These are phyloP conservation scores for Lineolata rhizophorae DNA, from an alignment of 495 filamentous ascomycete species.

Conservation along the genomic window DNA sequence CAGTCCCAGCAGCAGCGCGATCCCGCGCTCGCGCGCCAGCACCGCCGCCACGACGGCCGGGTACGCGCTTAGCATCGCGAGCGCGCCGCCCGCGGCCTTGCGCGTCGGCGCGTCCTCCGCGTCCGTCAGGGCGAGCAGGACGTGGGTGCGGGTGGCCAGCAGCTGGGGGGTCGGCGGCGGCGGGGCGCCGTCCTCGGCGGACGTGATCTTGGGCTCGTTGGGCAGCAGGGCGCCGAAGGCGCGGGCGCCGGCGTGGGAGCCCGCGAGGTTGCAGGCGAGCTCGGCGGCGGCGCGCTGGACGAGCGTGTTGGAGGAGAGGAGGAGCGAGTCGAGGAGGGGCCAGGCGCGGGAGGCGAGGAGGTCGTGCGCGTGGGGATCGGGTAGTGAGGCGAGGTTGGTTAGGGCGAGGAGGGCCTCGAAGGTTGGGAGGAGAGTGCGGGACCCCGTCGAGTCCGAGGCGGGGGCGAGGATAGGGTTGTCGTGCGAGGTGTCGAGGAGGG, in stretches of 20 bases:
- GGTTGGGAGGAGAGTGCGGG: slow-evolving; percentile 47
- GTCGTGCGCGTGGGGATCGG: slow-evolving; percentile 41
- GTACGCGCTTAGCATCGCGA: slow-evolving; percentile 64
- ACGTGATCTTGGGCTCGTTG: too few species aligned
- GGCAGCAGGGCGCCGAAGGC: too few species aligned
- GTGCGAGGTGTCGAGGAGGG: slow-evolving; percentile 45
- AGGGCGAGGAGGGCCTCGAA: slow-evolving; percentile 84
- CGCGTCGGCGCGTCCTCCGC: slow-evolving; percentile 60
- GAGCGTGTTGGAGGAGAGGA: slow-evolving; percentile 52
- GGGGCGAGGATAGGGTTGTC: slow-evolving; percentile 33
- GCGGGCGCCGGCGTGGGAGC: slow-evolving; percentile 46
- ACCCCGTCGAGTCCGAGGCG: slow-evolving; percentile 12
- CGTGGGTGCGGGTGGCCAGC: slow-evolving; percentile 50
- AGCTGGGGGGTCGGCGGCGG: too few species aligned
- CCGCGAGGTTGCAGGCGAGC: slow-evolving; percentile 79
- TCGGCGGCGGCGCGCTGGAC: slow-evolving; percentile 72
- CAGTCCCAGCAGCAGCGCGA: slow-evolving; percentile 46
- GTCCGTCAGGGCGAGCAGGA: slow-evolving; percentile 72
- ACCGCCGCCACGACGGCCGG: slow-evolving; percentile 49
- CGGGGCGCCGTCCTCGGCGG: slow-evolving; percentile 41
- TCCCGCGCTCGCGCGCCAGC: slow-evolving; percentile 41
- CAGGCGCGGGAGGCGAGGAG: slow-evolving; percentile 50
- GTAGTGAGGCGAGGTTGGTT: slow-evolving; percentile 73
- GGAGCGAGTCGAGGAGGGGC: slow-evolving; percentile 54
- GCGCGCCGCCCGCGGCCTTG: slow-evolving; percentile 64